Percentiles rank a stretch among this genome's conserved stretches.
Evolutionary conservation across 2,329 filamentous ascomycete species (phyloP).

Genomic region (Ceratocystis harringtonii): DNA sequence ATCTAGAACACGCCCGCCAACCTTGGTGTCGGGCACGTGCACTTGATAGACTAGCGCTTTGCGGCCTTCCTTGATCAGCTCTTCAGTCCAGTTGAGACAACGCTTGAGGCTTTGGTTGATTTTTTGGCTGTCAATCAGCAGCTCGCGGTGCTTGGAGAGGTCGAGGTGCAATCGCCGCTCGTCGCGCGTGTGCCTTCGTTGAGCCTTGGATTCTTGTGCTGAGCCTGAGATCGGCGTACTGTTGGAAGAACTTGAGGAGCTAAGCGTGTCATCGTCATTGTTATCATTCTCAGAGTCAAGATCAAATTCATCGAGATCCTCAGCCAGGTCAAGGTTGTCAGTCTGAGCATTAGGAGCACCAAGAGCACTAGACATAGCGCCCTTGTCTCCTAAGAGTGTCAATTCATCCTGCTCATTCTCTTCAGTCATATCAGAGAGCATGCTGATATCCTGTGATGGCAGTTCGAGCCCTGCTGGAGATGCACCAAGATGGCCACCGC

Average conservation of each 20-base stretch:
- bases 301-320: conserved; percentile 28
- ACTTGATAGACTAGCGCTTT: conserved; percentile 78
- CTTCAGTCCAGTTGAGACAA: conserved; percentile 79
- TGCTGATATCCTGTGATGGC: conserved; percentile 29
- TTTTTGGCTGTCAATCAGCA: conserved; percentile 80
- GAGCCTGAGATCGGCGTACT: conserved; percentile 28
- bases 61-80: conserved; percentile 74
- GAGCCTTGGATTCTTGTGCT: conserved; percentile 28
- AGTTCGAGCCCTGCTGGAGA: conserved; percentile 29
- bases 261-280: conserved; percentile 33
- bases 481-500: conserved; percentile 58
- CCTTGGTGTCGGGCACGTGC: conserved; percentile 58
- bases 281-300: conserved; percentile 31
- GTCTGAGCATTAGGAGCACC: neutral
- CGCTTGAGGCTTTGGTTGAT: conserved; percentile 89
- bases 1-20: conserved; percentile 66
- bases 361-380: neutral
- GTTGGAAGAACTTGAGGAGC: conserved; percentile 38
- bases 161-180: conserved; percentile 75
- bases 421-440: conserved; percentile 37
- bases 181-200: conserved; percentile 52
- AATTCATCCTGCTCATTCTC: conserved; percentile 23
- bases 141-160: conserved; percentile 72
- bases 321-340: conserved; percentile 23
- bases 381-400: conserved; percentile 1